Evolutionary conservation across 345 rosid genomes (phyloP), one percentile per base, ranked within the genome.

Genomic region (Citropsis articulata): DNA sequence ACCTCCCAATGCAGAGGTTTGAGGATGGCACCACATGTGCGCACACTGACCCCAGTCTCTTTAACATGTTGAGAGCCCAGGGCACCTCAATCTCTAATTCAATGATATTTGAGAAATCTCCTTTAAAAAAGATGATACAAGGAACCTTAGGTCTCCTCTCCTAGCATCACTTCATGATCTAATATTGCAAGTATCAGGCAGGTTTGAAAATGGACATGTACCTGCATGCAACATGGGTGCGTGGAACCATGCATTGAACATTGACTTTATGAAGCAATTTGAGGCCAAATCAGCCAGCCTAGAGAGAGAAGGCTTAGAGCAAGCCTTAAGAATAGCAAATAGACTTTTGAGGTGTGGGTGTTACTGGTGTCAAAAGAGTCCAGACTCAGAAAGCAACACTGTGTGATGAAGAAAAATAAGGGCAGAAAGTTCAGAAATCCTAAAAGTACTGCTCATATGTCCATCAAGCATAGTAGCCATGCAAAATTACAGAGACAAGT

Each of bases 171-270:
- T 36, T 67, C 75, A 27, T 71, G 25, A 64, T 38, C 48, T 24
- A 22, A 69, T 18, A 71, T 22, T 36, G 50, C 50, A 76, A 71
- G 55, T 45, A 31, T 63, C 56, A 55, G 33, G 42, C 36, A 53
- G 55, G 56, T 66, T 72, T 73, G 35, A 71, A 66, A 67, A 19
- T 42, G 7, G 24, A 33, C 53, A 73, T 33, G 71, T 19, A 78
- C 13, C 36, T 27, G 9, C 73, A 69, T 16, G n/a, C 13, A 69
- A 45, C 35, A 42, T 24, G 6, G 22, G 27, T 13, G 27, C 16
- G 22, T 9, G 16, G 16, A 35, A 66, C 27, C 70, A 19, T 22
- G 48, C 4, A 28, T 2, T 36, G 24, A 67, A 38, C 30, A 38
- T 67, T 5, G 71, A 10, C 28, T 67, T 24, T 42, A 67, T 36